A percentile compares a stretch with the other conserved stretches of the same genome.
Evolutionary conservation across 306 rosid species (phyloP).

Genomic region (Acacia confusa): DNA sequence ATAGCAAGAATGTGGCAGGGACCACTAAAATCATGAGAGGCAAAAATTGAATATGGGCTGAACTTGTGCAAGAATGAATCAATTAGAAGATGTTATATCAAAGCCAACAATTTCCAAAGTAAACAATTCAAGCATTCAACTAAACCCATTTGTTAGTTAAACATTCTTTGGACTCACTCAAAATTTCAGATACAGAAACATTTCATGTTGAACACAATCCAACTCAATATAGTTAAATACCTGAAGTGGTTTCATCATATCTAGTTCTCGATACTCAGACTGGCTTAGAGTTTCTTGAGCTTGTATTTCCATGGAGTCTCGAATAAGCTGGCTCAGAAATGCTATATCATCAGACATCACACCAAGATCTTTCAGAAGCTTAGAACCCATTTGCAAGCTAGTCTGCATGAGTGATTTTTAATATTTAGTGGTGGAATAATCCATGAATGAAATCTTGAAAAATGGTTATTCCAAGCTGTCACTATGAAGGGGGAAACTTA

Average conservation of each 20-base stretch:
- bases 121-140: not conserved
- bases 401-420: slow-evolving; percentile 60
- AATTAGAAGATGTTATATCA: not conserved
- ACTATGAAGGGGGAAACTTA: not conserved
- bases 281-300: slow-evolving; percentile 62
- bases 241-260: slow-evolving; percentile 77
- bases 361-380: slow-evolving; percentile 89
- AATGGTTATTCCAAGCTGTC: not conserved
- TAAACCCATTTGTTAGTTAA: not conserved
- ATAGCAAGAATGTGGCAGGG: too few relatives aligned
- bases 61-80: not conserved
- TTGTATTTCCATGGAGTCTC: slow-evolving; percentile 87
- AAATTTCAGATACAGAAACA: not conserved
- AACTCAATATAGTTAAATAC: slow-evolving; percentile 45
- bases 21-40: not conserved
- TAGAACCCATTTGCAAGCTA: slow-evolving; percentile 93
- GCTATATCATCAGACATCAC: slow-evolving; percentile 92
- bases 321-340: slow-evolving; percentile 81
- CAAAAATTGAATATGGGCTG: not conserved
- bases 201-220: not conserved
- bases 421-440: slow-evolving; percentile 15
- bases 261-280: slow-evolving; percentile 49
- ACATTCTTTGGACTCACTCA: not conserved
- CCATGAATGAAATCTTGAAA: slow-evolving; percentile 4
- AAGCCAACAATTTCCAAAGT: not conserved